These are phyloP conservation scores for Adansonia gregorii DNA, from an alignment of 441 rosid genomes.

Conservation along the genomic window DNA sequence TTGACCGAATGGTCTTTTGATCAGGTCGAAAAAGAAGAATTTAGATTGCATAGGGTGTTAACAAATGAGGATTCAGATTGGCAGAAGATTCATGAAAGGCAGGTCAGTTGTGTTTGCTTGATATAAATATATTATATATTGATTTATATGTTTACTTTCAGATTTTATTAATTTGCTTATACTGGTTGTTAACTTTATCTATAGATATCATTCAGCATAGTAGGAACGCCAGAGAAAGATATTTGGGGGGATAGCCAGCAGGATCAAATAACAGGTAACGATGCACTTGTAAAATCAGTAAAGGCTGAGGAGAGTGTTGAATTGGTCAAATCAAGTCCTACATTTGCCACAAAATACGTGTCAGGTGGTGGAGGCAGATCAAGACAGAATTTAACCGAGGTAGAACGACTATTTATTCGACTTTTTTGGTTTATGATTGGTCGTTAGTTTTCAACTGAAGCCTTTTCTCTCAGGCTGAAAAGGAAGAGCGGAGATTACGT, in stretches of 20 bases:
- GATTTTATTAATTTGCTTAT: neutral
- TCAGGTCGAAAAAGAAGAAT: conserved; percentile 81
- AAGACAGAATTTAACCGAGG: conserved; percentile 78
- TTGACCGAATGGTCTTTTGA: conserved; percentile 27
- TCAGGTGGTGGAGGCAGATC: conserved; percentile 62
- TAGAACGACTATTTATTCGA: conserved; percentile 23
- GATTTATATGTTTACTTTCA: neutral
- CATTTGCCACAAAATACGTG: conserved; percentile 36
- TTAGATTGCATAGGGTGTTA: conserved; percentile 66
- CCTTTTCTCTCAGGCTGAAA: conserved; percentile 61
- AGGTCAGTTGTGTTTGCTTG: conserved; percentile 45
- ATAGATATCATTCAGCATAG: neutral
- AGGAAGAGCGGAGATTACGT: conserved; percentile 73
- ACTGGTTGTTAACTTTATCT: neutral
- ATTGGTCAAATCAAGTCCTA: conserved; percentile 35
- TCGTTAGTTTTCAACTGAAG: conserved; percentile 27
- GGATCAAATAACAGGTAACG: conserved; percentile 31
- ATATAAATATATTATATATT: neutral
- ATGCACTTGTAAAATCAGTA: conserved; percentile 26
- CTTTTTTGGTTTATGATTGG: conserved; percentile 2
- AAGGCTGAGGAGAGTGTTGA: conserved; percentile 52
- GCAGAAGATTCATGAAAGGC: conserved; percentile 83
- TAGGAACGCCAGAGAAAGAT: neutral
- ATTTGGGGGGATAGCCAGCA: conserved; percentile 20
- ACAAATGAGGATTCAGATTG: conserved; percentile 93